These are phyloP conservation scores for Ganoderma sp. DNA, from an alignment of 1,284 basidiomycete genomes.

Conservation along the genomic window DNA sequence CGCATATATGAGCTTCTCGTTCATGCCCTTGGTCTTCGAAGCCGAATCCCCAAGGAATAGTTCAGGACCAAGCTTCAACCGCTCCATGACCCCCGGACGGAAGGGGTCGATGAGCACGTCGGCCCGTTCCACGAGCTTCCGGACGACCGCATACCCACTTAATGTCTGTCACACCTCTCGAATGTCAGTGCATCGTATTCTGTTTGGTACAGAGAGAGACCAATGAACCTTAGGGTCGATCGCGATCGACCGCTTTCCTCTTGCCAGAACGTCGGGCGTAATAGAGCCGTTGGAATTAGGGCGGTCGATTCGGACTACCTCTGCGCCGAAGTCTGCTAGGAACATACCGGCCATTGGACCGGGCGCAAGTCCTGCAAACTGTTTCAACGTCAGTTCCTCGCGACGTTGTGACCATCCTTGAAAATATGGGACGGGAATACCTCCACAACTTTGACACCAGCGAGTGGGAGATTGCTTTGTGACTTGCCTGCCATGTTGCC, in stretches of 20 bases:
- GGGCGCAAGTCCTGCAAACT: slow-evolving; percentile 88
- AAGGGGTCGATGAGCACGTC: slow-evolving; percentile 87
- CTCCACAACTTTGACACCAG: slow-evolving; percentile 64
- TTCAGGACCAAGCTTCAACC: slow-evolving; percentile 77
- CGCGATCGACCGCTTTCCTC: slow-evolving; percentile 76
- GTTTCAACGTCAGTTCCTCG: neutral
- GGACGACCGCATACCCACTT: slow-evolving; percentile 64
- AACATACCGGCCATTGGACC: slow-evolving; percentile 83
- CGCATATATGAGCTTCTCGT: slow-evolving; percentile 67
- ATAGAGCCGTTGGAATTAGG: slow-evolving; percentile 31
- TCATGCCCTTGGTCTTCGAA: slow-evolving; percentile 52
- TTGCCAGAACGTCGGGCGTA: slow-evolving; percentile 61
- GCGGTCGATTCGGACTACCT: slow-evolving; percentile 78
- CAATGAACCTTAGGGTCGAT: slow-evolving; percentile 59
- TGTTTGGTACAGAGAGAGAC: neutral
- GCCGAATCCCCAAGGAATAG: slow-evolving; percentile 60
- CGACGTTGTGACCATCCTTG: neutral
- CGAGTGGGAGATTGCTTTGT: slow-evolving; percentile 41
- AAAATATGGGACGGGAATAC: slow-evolving; percentile 37
- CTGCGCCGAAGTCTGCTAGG: slow-evolving; percentile 82
- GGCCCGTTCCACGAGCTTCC: slow-evolving; percentile 64
- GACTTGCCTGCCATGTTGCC: neutral
- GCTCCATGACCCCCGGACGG: slow-evolving; percentile 82
- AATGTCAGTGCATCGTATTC: neutral
- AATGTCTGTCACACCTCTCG: slow-evolving; percentile 43